A percentile compares a stretch with the other conserved stretches of the same genome.
Conservation (phyloP, 306 rosid species). For the Quercus alba region DNA sequence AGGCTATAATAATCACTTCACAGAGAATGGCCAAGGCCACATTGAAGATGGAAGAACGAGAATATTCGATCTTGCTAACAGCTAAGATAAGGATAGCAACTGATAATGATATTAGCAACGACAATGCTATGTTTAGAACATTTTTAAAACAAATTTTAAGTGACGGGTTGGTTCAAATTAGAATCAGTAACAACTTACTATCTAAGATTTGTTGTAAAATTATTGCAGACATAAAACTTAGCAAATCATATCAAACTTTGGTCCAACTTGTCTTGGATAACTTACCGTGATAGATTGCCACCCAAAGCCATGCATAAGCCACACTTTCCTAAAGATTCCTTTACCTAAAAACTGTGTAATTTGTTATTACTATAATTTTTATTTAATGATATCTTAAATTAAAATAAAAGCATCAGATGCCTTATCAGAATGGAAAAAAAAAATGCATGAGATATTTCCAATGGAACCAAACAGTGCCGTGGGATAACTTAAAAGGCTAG, state of each 20-base stretch:
- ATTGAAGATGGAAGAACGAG: constrained; percentile 10
- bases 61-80: neutral
- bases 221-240: too few species aligned
- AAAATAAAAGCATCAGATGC: neutral
- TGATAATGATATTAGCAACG: neutral
- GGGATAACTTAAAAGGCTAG: neutral
- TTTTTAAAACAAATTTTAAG: too few species aligned
- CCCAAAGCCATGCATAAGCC: neutral
- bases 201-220: too few species aligned
- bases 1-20: constrained; percentile 5
- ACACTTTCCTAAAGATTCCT: neutral
- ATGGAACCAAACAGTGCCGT: neutral
- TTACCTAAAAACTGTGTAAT: neutral
- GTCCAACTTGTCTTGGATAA: neutral
- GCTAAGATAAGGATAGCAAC: neutral
- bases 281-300: neutral
- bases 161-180: too few species aligned
- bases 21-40: neutral
- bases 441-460: neutral
- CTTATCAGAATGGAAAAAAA: neutral
- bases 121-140: neutral
- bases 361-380: neutral
- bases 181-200: accelerated
- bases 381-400: neutral
- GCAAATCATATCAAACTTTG: neutral